phyloP scores from a whole-genome alignment of 2,329 filamentous ascomycete genomes.

The Remersonia thermophila region DNA sequence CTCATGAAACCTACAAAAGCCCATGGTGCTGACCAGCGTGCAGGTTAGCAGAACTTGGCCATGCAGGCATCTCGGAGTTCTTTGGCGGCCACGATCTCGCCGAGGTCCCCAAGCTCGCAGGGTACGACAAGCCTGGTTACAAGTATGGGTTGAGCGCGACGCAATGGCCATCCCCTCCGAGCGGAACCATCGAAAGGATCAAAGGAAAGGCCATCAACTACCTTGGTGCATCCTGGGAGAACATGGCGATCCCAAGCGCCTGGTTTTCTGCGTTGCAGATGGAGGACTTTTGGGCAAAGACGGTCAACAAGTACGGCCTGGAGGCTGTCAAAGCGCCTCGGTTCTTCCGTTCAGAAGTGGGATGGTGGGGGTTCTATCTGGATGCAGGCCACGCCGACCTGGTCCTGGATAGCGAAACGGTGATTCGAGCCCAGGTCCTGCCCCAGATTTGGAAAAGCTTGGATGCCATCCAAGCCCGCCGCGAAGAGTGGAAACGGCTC shows the following conservation, averaged over 20 bases:
- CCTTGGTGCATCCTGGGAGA: background rate
- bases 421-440: background rate
- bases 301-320: too few species aligned
- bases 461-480: background rate
- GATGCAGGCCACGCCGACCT: background rate
- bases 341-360: too few species aligned
- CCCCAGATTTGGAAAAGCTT: background rate
- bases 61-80: constrained; percentile 3
- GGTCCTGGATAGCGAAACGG: background rate
- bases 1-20: too few species aligned
- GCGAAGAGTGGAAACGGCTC: background rate
- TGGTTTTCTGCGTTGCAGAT: background rate
- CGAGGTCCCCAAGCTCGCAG: background rate
- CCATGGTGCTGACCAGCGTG: background rate
- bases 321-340: background rate
- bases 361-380: too few species aligned
- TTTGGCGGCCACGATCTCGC: constrained; percentile 3
- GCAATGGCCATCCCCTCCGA: background rate
- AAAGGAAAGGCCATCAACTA: background rate
- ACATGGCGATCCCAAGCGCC: background rate
- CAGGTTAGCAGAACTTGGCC: constrained; percentile 3
- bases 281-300: too few species aligned
- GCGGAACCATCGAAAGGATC: background rate
- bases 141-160: background rate
- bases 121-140: background rate